These are phyloP conservation scores for Phialocephala sp. DNA, from an alignment of 2,329 filamentous ascomycete genomes.

Conservation along the genomic window DNA sequence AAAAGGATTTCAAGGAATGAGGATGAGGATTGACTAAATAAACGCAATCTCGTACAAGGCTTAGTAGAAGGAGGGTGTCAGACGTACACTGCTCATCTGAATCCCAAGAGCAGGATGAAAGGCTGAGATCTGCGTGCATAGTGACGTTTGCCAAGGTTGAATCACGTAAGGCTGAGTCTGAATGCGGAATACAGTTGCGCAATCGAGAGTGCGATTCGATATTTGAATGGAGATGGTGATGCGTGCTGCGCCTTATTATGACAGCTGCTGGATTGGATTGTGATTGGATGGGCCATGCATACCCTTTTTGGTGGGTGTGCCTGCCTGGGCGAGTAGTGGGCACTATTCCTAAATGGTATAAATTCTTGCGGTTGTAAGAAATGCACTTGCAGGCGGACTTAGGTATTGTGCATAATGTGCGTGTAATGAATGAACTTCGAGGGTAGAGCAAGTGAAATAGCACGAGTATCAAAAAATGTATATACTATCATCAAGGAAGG, in stretches of 20 bases:
- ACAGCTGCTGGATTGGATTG: background rate
- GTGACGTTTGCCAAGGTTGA: slow-evolving; percentile 1
- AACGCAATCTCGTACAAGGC: no score
- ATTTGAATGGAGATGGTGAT: background rate
- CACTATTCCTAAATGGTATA: background rate
- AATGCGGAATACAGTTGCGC: background rate
- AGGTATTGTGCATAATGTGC: background rate
- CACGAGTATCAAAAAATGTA: background rate
- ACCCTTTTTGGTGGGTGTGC: background rate
- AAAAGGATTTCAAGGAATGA: no score
- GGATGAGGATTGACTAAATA: no score
- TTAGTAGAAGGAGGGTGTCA: background rate
- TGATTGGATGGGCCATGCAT: background rate
- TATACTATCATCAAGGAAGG: background rate
- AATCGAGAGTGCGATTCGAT: background rate
- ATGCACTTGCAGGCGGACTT: no score
- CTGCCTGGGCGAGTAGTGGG: background rate
- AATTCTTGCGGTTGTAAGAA: background rate
- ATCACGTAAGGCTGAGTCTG: slow-evolving; percentile 4
- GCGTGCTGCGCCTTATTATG: slow-evolving; percentile 1
- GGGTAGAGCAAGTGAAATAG: background rate
- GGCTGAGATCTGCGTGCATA: background rate
- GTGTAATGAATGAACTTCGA: background rate
- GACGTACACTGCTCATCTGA: background rate
- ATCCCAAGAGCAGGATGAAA: background rate